Base-by-base conservation (phyloP, 108 stramenopile species). In the Pseudonitzschia pungens region DNA sequence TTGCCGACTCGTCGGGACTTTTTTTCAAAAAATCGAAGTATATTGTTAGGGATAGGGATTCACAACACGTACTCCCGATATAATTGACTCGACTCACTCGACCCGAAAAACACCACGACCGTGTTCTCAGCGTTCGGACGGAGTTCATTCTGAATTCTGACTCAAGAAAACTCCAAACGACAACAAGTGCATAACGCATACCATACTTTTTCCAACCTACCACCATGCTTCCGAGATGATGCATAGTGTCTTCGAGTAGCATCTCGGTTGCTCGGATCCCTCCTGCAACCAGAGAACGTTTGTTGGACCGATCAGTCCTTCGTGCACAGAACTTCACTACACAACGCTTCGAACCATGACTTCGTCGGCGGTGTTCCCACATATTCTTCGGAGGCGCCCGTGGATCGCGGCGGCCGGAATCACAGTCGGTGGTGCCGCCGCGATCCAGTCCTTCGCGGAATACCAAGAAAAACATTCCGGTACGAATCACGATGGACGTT, bases 371-470 rank as follows among this genome's bases (percentile, higher is more conserved):
- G n/a, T n/a, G n/a, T 57, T 67, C 45, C 63, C 10, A 57, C 52
- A 67, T 12, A 21, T 42, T 16, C 66, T 64, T 31, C 73, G 65
- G 11, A 42, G 65, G 40, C 65, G 73, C 0, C 73, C 73, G 0
- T 57, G 51, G 66, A 18, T 29, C 28, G 40, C 73, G 21, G 55
- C 41, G 24, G 55, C 42, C n/a, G 41, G 27, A 26, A 20, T 57
- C 21, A 29, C 55, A 1, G 41, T 44, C 48, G 43, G 29, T 3
- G 28, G 41, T 1, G 72, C 72, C 7, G 57, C 58, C 50, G 72
- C 42, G 8, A 22, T 53, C 11, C 63, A 73, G 53, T 24, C 6
- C n/a, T 65, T 53, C 36, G 28, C 63, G 1, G 50, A 73, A 22
- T 48, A 48, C 18, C 72, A 73, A 36, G 72, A 73, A 65, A 27